These are phyloP conservation scores for Actinidia chinensis DNA, from an alignment of 179 eudicot species.

Conservation along the genomic window DNA sequence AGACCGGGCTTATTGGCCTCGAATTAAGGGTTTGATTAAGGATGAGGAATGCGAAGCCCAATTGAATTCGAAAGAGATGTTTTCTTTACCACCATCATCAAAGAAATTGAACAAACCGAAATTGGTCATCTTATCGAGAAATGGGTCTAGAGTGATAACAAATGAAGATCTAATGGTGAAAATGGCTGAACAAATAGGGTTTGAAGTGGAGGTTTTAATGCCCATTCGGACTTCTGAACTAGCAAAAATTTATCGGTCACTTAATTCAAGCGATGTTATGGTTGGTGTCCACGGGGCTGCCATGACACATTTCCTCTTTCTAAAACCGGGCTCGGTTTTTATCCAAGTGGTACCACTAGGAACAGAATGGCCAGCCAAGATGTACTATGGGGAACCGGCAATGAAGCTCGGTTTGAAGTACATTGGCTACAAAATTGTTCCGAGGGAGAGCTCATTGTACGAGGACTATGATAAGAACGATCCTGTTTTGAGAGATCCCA, in stretches of 20 bases:
- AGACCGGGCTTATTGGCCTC: constrained; percentile 55
- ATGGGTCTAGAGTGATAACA: constrained; percentile 63
- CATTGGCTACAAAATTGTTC: constrained; percentile 56
- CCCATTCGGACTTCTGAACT: constrained; percentile 58
- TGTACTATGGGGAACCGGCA: constrained; percentile 78
- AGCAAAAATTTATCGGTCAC: constrained; percentile 52
- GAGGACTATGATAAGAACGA: constrained; percentile 55
- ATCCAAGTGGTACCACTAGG: constrained; percentile 84
- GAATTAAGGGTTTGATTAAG: constrained; percentile 48
- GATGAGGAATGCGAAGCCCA: constrained; percentile 50
- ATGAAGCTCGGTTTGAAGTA: constrained; percentile 69
- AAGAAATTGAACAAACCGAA: constrained; percentile 43
- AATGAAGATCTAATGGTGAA: constrained; percentile 59
- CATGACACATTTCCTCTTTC: constrained; percentile 85
- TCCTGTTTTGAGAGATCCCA: constrained; percentile 63
- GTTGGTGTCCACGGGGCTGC: constrained; percentile 95
- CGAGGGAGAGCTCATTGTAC: constrained; percentile 79
- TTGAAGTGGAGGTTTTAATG: constrained; percentile 51
- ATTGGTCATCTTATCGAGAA: constrained; percentile 59
- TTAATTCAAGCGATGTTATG: constrained; percentile 73
- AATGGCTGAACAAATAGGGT: constrained; percentile 66
- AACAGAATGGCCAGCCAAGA: constrained; percentile 87
- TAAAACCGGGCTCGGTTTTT: constrained; percentile 54
- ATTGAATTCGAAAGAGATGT: background rate
- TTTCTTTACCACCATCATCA: constrained; percentile 26